Evolutionary conservation across 176 grass and related monocot genomes (phyloP).

Genomic region (Musa beccarii): DNA sequence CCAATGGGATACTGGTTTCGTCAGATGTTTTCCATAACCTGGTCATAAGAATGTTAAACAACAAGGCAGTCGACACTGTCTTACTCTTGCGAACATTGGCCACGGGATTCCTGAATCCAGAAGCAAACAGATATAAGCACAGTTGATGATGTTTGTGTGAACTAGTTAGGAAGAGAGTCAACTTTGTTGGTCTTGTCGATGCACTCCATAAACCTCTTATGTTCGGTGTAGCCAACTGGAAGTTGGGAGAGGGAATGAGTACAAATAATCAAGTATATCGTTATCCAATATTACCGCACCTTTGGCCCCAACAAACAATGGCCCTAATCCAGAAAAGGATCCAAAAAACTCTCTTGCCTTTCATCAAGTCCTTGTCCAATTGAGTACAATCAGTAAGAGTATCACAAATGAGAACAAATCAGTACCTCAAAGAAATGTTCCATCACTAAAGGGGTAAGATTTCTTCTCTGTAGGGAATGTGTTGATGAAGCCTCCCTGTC

Average conservation of each 20-base stretch:
- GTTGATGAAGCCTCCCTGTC: constrained; percentile 5
- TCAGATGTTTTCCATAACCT: too few relatives aligned
- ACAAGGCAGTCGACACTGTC: background rate
- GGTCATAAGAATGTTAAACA: too few relatives aligned
- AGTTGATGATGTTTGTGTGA: too few relatives aligned
- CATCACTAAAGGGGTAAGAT: background rate
- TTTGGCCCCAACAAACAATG: background rate
- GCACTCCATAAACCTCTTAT: background rate
- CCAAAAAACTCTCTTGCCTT: background rate
- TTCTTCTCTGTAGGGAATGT: constrained; percentile 2
- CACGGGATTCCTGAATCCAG: constrained; percentile 19
- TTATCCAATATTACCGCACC: background rate
- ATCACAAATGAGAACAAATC: background rate
- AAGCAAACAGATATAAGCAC: too few relatives aligned
- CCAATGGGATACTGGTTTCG: too few relatives aligned
- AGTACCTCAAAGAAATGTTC: background rate
- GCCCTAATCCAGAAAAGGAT: background rate
- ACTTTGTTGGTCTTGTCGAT: background rate
- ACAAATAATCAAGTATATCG: background rate
- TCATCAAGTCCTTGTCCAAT: background rate
- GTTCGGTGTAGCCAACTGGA: background rate
- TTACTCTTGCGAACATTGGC: constrained; percentile 21
- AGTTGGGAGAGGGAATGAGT: background rate
- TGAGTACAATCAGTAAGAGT: background rate
- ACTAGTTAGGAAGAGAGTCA: too few relatives aligned